Evolutionary conservation across 2,329 filamentous ascomycete species (phyloP), one percentile per base, ranked within the genome.

Genomic region (Aspergillus novofumigatus): DNA sequence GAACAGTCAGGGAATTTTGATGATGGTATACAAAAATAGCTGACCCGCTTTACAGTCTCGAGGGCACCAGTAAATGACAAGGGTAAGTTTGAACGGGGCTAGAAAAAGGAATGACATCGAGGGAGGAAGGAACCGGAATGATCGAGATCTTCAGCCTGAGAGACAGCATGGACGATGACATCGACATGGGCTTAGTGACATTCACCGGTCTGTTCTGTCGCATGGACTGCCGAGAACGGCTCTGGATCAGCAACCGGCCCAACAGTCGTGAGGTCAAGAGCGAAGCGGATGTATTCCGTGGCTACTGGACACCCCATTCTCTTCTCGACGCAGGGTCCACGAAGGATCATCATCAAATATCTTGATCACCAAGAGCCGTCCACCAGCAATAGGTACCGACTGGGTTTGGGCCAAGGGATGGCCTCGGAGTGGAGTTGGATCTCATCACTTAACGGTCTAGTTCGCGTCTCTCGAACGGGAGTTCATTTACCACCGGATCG

Each of bases 81-180:
- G 4, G 54, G 59, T 56, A 42, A 41, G 52, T 20, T 32, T 14
- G 55, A 25, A 49, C 53, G 32, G 32, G 29, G 49, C 35, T n/a
- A 35, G n/a, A 47, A 55, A 32, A 35, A 32, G 45, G 51, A 49
- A 55, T 52, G 47, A 47, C 49, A 54, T 42, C 38, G 42, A 32
- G 55, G 32, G 29, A 35, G 28, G 47, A 35, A 35, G 28, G 47
- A 35, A 59, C 28, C 8, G 49, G 51, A 47, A 54, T 59, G 63
- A 61, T 65, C 42, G 57, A 56, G 63, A 65, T 65, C 62, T 57
- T 63, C 60, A 49, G 42, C 28, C 49, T 49, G 38, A 53, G 45
- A 55, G 56, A 47, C 49, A 52, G 56, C 50, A 47, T 45, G 59
- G 51, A 23, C 51, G 20, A 17, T 35, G 41, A 38, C 51, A 38